These are phyloP conservation scores for Eimeria zaria DNA, from an alignment of 169 alveolate species.

Conservation along the genomic window DNA sequence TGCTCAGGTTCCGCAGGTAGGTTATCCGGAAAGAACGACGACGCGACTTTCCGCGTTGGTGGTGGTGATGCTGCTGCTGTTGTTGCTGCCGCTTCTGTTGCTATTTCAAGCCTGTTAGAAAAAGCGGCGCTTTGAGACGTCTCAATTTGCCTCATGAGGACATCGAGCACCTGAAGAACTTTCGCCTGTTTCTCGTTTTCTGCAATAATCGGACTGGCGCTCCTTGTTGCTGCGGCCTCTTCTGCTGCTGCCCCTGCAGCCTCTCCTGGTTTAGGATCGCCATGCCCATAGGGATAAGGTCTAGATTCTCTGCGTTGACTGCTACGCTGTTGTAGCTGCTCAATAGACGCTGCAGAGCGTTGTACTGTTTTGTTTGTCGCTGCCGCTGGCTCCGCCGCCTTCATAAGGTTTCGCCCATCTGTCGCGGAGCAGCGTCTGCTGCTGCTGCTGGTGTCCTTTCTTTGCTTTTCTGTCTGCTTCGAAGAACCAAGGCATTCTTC, in stretches of 20 bases:
- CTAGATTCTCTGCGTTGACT: neutral
- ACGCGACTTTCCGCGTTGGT: neutral
- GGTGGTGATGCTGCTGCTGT: constrained; percentile 3
- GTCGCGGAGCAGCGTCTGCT: neutral
- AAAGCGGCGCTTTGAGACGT: constrained; percentile 13
- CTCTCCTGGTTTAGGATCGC: neutral
- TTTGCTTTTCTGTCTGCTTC: neutral
- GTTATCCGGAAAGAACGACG: neutral
- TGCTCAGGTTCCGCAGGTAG: neutral
- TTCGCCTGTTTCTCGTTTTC: constrained; percentile 16
- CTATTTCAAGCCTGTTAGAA: neutral
- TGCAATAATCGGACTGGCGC: neutral
- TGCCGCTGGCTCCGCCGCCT: neutral
- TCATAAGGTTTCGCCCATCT: neutral
- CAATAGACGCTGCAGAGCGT: neutral
- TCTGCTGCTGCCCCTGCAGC: constrained; percentile 18
- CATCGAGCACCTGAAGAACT: constrained; percentile 32
- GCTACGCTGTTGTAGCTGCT: neutral
- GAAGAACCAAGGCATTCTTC: neutral
- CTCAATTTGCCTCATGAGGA: constrained; percentile 58
- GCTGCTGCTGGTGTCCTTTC: neutral
- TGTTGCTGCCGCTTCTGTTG: constrained; percentile 47
- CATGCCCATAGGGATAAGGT: neutral
- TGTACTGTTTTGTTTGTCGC: neutral
- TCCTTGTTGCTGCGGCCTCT: neutral